phyloP scores from a whole-genome alignment of 106 monocot genomes.

The Phalaenopsis equestris region DNA sequence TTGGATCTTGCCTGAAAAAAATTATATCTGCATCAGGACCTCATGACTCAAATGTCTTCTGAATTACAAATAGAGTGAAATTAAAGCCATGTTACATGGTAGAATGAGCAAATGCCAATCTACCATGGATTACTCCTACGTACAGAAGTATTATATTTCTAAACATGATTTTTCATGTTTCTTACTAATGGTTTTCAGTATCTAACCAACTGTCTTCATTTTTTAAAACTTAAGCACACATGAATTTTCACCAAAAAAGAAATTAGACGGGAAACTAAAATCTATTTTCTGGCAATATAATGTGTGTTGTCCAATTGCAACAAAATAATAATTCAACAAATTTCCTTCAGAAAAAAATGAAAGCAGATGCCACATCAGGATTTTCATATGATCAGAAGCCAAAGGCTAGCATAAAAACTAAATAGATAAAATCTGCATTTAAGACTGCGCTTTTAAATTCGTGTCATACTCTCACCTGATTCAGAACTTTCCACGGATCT shows the following conservation, averaged over 20 bases:
- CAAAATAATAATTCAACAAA: background rate
- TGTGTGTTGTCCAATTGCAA: background rate
- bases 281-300: background rate
- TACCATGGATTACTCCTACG: too few species aligned
- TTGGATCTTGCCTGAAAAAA: conserved; percentile 82
- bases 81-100: background rate
- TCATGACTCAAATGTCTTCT: background rate
- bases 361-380: background rate
- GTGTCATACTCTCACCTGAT: conserved; percentile 43
- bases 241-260: conserved; percentile 1
- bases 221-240: background rate
- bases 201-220: too few species aligned
- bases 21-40: background rate
- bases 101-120: background rate
- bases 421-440: background rate
- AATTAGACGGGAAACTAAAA: background rate
- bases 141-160: too few species aligned
- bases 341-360: conserved; percentile 7
- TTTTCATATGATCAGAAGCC: background rate
- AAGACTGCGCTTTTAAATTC: background rate
- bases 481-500: conserved; percentile 99
- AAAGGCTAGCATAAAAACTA: background rate
- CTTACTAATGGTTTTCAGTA: too few species aligned
- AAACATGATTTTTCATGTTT: too few species aligned
- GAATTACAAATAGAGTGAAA: background rate